Conservation (phyloP, 2,329 filamentous ascomycete genomes). For the Penicillium polonicum region DNA sequence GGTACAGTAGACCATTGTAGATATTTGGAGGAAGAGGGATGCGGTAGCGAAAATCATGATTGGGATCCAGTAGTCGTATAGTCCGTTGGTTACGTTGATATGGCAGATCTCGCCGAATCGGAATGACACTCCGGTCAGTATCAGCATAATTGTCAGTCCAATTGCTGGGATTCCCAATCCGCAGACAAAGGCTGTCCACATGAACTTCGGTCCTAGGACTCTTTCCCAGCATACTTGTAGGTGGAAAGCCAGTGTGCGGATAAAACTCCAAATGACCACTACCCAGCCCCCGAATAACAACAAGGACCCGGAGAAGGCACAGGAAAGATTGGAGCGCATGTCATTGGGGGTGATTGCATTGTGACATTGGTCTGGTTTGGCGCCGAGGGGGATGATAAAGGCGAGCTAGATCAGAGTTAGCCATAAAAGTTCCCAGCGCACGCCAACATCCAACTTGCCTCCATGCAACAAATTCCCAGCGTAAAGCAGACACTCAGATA, state of each 20-base stretch:
- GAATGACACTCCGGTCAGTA: slow-evolving; percentile 89
- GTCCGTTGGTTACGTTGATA: slow-evolving; percentile 83
- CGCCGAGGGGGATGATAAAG: slow-evolving; percentile 83
- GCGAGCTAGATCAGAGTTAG: slow-evolving; percentile 60
- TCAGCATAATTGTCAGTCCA: slow-evolving; percentile 72
- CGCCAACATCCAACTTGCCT: slow-evolving; percentile 55
- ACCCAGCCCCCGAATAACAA: slow-evolving; percentile 82
- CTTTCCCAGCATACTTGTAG: slow-evolving; percentile 98
- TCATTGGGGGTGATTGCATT: slow-evolving; percentile 90
- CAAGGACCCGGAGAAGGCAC: slow-evolving; percentile 84
- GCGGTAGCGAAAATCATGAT: slow-evolving; percentile 73
- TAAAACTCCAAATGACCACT: slow-evolving; percentile 82
- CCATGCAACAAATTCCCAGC: slow-evolving; percentile 72
- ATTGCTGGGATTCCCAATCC: slow-evolving; percentile 83
- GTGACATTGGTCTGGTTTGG: slow-evolving; percentile 76
- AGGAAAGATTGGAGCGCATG: slow-evolving; percentile 78
- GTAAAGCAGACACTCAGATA: slow-evolving; percentile 89
- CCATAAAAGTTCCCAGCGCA: background rate
- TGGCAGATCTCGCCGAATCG: slow-evolving; percentile 90
- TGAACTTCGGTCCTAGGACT: slow-evolving; percentile 82
- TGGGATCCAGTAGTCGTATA: slow-evolving; percentile 88
- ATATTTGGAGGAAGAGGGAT: slow-evolving; percentile 76
- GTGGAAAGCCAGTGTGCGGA: slow-evolving; percentile 86
- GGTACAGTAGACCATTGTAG: slow-evolving; percentile 87
- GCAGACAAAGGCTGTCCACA: slow-evolving; percentile 74